phyloP scores from a whole-genome alignment of 352 stramenopile genomes.

The Vaucheria bursata region DNA sequence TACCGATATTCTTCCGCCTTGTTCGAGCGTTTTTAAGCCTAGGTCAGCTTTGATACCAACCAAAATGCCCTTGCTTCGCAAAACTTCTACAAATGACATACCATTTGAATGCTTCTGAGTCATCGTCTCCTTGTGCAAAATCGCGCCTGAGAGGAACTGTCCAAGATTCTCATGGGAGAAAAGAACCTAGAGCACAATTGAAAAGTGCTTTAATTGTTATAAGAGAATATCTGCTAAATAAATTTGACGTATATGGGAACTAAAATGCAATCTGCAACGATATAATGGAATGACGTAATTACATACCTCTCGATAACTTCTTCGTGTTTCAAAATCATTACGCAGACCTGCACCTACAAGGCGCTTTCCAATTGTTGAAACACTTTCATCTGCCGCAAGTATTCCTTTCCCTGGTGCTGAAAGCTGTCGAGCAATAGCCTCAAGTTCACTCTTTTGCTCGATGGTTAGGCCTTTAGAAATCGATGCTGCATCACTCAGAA shows the following conservation, averaged over 20 bases:
- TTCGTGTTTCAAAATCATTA: conserved; percentile 52
- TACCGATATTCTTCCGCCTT: too few species aligned
- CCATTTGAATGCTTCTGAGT: conserved; percentile 20
- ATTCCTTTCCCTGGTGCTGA: conserved; percentile 52
- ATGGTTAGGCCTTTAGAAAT: conserved; percentile 18
- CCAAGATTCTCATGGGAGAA: conserved; percentile 45
- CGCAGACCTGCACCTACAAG: conserved; percentile 47
- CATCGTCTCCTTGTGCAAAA: conserved; percentile 45
- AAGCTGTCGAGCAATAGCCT: conserved; percentile 37
- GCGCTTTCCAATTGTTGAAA: conserved; percentile 31
- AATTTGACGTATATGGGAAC: too few species aligned
- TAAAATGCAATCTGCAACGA: too few species aligned
- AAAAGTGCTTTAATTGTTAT: too few species aligned
- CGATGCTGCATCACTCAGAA: conserved; percentile 5
- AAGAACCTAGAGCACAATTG: conserved; percentile 13
- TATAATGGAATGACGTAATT: too few species aligned
- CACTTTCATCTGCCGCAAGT: conserved; percentile 52
- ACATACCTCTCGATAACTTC: conserved; percentile 45
- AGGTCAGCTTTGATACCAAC: conserved; percentile 56
- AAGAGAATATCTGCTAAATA: too few species aligned
- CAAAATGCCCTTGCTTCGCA: conserved; percentile 50
- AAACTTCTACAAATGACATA: conserved; percentile 25
- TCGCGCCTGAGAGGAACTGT: conserved; percentile 33
- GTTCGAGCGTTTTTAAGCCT: conserved; percentile 34
- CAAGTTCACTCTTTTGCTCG: conserved; percentile 40